Evolutionary conservation across 768 basidiomycete genomes (phyloP).

Genomic region (Russula olivacea): DNA sequence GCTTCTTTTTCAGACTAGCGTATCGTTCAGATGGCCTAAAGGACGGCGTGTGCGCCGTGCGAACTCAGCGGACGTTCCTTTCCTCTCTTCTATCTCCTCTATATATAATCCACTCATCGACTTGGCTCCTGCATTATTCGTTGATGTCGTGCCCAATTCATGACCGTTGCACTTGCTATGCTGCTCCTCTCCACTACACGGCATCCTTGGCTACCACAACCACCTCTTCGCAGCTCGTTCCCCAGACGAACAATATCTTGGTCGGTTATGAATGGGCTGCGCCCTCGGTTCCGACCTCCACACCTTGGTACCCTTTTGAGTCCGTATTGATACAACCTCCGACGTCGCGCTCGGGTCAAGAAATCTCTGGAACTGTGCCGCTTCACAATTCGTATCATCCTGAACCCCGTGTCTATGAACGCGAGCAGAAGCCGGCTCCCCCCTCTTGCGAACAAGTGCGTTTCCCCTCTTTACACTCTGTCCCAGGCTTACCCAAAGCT

Average conservation of each 20-base stretch:
- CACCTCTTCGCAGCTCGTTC: constrained; percentile 8
- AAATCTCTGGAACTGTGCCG: background rate
- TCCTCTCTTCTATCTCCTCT: constrained; percentile 2
- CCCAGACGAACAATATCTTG: constrained; percentile 9
- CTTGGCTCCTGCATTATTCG: background rate
- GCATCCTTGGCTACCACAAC: constrained; percentile 1
- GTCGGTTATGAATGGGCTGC: constrained; percentile 18
- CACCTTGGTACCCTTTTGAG: constrained; percentile 12
- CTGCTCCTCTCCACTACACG: constrained; percentile 10
- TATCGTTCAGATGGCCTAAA: constrained; percentile 14
- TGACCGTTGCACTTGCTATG: constrained; percentile 12
- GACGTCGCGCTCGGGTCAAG: background rate
- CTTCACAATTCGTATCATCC: background rate
- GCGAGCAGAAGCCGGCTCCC: constrained; percentile 1
- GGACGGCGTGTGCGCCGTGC: constrained; percentile 7
- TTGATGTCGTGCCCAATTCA: constrained; percentile 23
- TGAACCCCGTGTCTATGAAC: background rate
- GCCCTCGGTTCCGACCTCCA: background rate
- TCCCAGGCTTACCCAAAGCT: background rate
- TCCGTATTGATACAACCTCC: constrained; percentile 7
- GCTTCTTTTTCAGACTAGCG: constrained; percentile 21
- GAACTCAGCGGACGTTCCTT: constrained; percentile 19
- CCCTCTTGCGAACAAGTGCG: constrained; percentile 1
- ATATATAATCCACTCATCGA: constrained; percentile 12
- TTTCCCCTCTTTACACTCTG: background rate